Evolutionary conservation across 768 basidiomycete genomes (phyloP).

Genomic region (Podaxis sp.): DNA sequence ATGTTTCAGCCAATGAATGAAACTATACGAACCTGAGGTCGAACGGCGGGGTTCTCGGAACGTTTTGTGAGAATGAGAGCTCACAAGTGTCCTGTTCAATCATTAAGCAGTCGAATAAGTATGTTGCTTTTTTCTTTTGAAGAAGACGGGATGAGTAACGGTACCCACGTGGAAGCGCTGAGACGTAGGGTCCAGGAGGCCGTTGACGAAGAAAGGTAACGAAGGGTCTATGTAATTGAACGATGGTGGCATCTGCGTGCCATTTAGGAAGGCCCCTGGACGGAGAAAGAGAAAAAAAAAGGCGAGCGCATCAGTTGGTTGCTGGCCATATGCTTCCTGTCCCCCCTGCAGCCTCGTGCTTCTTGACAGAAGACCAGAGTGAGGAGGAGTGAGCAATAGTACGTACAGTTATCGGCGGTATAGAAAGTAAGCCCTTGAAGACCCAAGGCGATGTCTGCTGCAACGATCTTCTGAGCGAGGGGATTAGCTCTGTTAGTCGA

Average conservation of each 20-base stretch:
- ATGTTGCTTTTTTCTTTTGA: background rate
- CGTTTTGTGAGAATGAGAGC: constrained; percentile 30
- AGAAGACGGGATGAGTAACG: background rate
- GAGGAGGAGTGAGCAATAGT: background rate
- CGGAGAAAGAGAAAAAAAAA: background rate
- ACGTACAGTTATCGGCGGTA: constrained; percentile 48
- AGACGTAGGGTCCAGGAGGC: constrained; percentile 37
- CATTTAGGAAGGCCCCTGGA: constrained; percentile 44
- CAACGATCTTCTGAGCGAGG: constrained; percentile 56
- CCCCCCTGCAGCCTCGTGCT: constrained; percentile 25
- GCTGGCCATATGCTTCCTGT: background rate
- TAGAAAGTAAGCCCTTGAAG: constrained; percentile 39
- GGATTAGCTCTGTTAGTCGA: constrained; percentile 49
- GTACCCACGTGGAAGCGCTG: constrained; percentile 43
- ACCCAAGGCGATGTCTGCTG: constrained; percentile 43
- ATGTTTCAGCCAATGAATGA: background rate
- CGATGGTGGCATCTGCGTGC: constrained; percentile 30
- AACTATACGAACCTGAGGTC: constrained; percentile 29
- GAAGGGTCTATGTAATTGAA: constrained; percentile 43
- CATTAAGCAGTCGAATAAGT: background rate
- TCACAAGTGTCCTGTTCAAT: constrained; percentile 35
- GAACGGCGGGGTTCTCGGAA: constrained; percentile 45
- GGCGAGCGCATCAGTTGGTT: background rate
- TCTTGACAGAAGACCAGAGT: background rate
- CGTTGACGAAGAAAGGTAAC: constrained; percentile 39